Evolutionary conservation across 2,329 filamentous ascomycete genomes (phyloP), one percentile per base, ranked within the genome.

Genomic region (Diplodia seriata): DNA sequence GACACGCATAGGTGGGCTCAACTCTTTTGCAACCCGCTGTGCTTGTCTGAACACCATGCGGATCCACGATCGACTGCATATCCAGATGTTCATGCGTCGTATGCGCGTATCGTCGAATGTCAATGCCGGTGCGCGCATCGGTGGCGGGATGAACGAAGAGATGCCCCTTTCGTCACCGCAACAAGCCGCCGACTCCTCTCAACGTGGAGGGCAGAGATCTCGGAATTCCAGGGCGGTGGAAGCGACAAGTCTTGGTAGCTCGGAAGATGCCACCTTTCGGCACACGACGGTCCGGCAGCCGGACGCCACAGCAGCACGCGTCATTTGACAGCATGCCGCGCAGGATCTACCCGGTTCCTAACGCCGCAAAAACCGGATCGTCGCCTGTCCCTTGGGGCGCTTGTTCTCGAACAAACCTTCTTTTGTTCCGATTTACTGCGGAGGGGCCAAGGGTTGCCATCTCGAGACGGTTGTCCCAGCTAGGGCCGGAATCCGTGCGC

Each of bases 271-370:
- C 57, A 31, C 26, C 20, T 15, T 18, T 63, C 59, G 59, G 59
- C 50, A 31, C 59, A 63, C 26, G 59, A n/a, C 43, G 59, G 47
- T 49, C 59, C 59, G 59, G 59, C 23, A 40, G 59, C 59, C 59
- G 59, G 47, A 63, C 59, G 59, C 59, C 59, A 63, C 59, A 15
- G 59, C 9, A 11, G 15, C 40, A 61, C 38, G 51, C 59, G 59
- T 38, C 59, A 51, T 51, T 20, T 38, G 7, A 43, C 40, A 26
- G 26, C 18, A 8, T n/a, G 15, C n/a, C 38, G 26, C 47, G 18
- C 43, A 51, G 29, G 59, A 62, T 63, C 59, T 51, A 51, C 59
- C 59, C 59, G 59, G 43, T 5, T 11, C 59, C 47, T 51, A 51
- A 63, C 43, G 43, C 26, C 57, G 57, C 11, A 62, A 62, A 62